Percentiles rank a stretch among this genome's conserved stretches.
Evolutionary conservation across 768 basidiomycete genomes (phyloP).

Genomic region (Chalciporus pseudorubinellus): DNA sequence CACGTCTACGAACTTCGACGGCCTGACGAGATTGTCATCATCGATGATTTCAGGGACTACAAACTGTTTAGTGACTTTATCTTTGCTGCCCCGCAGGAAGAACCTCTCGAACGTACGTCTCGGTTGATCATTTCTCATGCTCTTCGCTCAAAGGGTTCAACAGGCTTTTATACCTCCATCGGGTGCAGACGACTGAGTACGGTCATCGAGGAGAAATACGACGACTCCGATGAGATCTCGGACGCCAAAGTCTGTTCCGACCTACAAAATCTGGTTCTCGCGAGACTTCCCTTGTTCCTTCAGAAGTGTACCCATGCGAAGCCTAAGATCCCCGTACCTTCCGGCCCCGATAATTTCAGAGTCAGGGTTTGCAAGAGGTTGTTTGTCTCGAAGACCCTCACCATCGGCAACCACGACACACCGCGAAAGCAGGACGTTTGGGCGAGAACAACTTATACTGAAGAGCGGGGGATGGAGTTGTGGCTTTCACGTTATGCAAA

Average conservation of each 20-base stretch:
- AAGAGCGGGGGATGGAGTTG: conserved; percentile 57
- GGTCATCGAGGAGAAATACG: conserved; percentile 73
- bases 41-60: conserved; percentile 77
- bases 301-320: conserved; percentile 74
- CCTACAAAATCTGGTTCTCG: conserved; percentile 58
- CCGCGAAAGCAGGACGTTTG: conserved; percentile 61
- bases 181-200: conserved; percentile 69
- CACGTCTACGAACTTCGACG: conserved; percentile 57
- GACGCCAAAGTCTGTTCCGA: conserved; percentile 45
- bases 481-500: conserved; percentile 69
- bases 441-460: conserved; percentile 54
- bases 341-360: conserved; percentile 55
- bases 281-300: conserved; percentile 82
- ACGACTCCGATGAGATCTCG: conserved; percentile 47
- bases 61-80: conserved; percentile 71
- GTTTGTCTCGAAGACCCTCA: conserved; percentile 54
- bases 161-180: conserved; percentile 68
- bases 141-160: not conserved
- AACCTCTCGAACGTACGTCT: conserved; percentile 70
- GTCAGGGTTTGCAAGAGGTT: conserved; percentile 65
- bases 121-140: not conserved
- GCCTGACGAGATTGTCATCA: conserved; percentile 69
- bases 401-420: conserved; percentile 45
- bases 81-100: conserved; percentile 80
- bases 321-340: conserved; percentile 51